Conservation (phyloP, 257 asterid genomes). For the Capsicum chinense region DNA sequence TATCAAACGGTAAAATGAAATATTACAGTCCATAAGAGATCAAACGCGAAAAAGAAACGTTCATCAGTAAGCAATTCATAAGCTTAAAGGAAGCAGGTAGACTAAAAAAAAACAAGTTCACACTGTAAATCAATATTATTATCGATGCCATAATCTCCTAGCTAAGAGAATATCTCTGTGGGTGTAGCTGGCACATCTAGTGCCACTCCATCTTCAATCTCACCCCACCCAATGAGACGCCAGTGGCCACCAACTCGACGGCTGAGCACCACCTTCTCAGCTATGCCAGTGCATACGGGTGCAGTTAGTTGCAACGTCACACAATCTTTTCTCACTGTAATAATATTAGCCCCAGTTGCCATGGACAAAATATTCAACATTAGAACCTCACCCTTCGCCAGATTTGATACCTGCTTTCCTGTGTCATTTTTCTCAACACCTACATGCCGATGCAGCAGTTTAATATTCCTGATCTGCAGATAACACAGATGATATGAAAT, state of each 20-base stretch:
- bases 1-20: background rate
- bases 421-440: slow-evolving; percentile 92
- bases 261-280: slow-evolving; percentile 87
- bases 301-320: slow-evolving; percentile 85
- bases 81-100: background rate
- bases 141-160: background rate
- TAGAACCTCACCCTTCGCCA: slow-evolving; percentile 81
- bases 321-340: slow-evolving; percentile 74
- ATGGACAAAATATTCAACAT: slow-evolving; percentile 96
- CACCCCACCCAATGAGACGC: slow-evolving; percentile 99
- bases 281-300: slow-evolving; percentile 91
- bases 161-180: background rate
- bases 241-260: slow-evolving; percentile 92
- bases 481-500: slow-evolving; percentile 4
- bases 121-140: background rate
- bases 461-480: slow-evolving; percentile 64
- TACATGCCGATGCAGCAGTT: slow-evolving; percentile 70
- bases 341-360: slow-evolving; percentile 91
- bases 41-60: slow-evolving; percentile 2
- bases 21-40: background rate
- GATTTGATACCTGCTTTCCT: slow-evolving; percentile 82
- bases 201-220: slow-evolving; percentile 83
- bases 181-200: slow-evolving; percentile 71
- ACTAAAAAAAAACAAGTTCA: background rate
- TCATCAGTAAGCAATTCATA: background rate